A percentile compares a stretch with the other conserved stretches of the same genome.
Evolutionary conservation across 768 basidiomycete genomes (phyloP).

Genomic region (Boletus pseudopeckii): DNA sequence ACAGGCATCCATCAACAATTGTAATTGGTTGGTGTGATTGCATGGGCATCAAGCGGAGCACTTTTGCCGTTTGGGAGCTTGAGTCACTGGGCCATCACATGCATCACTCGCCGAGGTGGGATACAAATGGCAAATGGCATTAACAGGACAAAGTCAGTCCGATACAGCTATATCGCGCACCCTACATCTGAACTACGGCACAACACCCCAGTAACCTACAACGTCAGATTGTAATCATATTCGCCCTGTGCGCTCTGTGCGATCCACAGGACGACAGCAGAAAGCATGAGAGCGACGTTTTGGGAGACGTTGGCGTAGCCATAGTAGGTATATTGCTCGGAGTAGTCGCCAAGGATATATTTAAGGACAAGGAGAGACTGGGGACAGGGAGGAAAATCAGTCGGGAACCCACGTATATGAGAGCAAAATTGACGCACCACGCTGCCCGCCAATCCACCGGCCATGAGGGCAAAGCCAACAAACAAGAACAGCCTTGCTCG

Average conservation of each 20-base stretch:
- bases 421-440: constrained; percentile 56
- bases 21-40: neutral
- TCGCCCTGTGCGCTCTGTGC: constrained; percentile 83
- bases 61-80: neutral
- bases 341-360: constrained; percentile 72
- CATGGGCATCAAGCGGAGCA: neutral
- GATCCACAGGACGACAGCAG: constrained; percentile 87
- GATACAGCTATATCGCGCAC: neutral
- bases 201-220: constrained; percentile 33
- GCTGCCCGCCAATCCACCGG: constrained; percentile 95
- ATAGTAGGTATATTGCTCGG: constrained; percentile 80
- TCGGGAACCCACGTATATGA: neutral
- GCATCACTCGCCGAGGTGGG: neutral
- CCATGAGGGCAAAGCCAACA: constrained; percentile 95
- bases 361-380: constrained; percentile 90
- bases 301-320: constrained; percentile 96
- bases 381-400: neutral
- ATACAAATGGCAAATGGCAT: constrained; percentile 14
- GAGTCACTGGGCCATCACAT: neutral
- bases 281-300: constrained; percentile 81
- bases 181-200: neutral
- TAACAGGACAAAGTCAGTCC: neutral
- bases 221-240: constrained; percentile 89
- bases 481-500: constrained; percentile 87
- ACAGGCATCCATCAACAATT: no score